phyloP scores from a whole-genome alignment of 352 stramenopile species.

The Phytophthora crassamura region DNA sequence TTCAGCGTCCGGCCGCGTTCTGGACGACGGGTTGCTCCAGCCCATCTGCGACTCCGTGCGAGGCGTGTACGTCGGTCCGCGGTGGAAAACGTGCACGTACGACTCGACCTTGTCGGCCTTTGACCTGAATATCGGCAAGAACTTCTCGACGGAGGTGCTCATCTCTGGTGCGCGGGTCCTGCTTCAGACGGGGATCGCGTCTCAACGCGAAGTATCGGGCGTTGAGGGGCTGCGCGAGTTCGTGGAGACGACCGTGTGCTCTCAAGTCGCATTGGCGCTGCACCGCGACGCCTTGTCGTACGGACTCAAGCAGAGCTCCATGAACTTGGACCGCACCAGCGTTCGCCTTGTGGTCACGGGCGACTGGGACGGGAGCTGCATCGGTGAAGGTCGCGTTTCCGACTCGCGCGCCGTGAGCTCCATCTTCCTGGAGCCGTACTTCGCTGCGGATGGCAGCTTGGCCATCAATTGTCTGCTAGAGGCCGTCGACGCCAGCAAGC shows the following conservation, averaged over 20 bases:
- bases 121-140: constrained; percentile 86
- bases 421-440: constrained; percentile 82
- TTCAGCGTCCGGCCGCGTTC: constrained; percentile 63
- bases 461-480: constrained; percentile 80
- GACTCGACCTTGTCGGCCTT: constrained; percentile 83
- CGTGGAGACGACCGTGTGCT: constrained; percentile 79
- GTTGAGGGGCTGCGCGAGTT: constrained; percentile 68
- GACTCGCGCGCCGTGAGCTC: constrained; percentile 70
- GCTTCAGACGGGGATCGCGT: constrained; percentile 67
- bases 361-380: constrained; percentile 84
- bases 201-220: constrained; percentile 65
- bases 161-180: constrained; percentile 81
- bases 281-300: constrained; percentile 77
- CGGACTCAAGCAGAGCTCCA: constrained; percentile 76
- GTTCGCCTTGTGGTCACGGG: constrained; percentile 77
- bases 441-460: constrained; percentile 57
- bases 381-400: constrained; percentile 86
- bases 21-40: constrained; percentile 81
- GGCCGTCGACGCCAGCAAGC: constrained; percentile 56
- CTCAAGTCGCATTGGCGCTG: constrained; percentile 72
- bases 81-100: constrained; percentile 84
- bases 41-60: constrained; percentile 86
- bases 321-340: constrained; percentile 80
- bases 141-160: constrained; percentile 82
- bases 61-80: constrained; percentile 74